Conservation (phyloP, 2,329 filamentous ascomycete species). For the Trichoderma sp. region DNA sequence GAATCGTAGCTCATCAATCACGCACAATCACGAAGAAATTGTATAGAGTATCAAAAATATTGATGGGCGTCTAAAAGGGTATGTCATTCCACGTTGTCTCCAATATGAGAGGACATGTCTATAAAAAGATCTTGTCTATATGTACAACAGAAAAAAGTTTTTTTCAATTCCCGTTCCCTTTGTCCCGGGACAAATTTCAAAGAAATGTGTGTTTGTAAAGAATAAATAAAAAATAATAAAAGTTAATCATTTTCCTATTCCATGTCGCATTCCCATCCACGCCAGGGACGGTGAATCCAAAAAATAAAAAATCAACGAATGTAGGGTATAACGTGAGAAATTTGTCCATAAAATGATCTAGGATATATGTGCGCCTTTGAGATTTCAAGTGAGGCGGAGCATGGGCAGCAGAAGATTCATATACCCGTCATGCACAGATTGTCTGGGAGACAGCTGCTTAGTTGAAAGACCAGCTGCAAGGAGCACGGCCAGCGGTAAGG, state of each 20-base stretch:
- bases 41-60: not conserved
- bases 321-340: conserved; percentile 27
- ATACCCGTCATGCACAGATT: not conserved
- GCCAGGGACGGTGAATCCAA: conserved; percentile 27
- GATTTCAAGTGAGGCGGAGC: not conserved
- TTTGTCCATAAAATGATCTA: conserved; percentile 6
- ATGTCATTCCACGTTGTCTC: conserved; percentile 28
- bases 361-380: conserved; percentile 27
- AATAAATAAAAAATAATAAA: conserved; percentile 8
- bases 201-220: not conserved
- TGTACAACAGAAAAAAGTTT: conserved; percentile 26
- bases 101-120: conserved; percentile 27
- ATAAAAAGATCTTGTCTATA: conserved; percentile 24
- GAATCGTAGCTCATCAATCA: not conserved
- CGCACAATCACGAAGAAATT: not conserved
- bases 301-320: conserved; percentile 13
- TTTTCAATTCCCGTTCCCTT: not conserved
- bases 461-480: conserved; percentile 53
- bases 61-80: conserved; percentile 16
- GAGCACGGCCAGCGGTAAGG: conserved; percentile 49
- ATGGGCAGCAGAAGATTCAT: not conserved
- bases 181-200: not conserved
- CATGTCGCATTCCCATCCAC: conserved; percentile 28
- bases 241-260: conserved; percentile 24
- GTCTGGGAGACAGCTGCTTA: conserved; percentile 32